Percentiles rank a stretch among this genome's conserved stretches.
Conservation (phyloP, 2,329 filamentous ascomycete genomes). For the Monosporascus sp. region DNA sequence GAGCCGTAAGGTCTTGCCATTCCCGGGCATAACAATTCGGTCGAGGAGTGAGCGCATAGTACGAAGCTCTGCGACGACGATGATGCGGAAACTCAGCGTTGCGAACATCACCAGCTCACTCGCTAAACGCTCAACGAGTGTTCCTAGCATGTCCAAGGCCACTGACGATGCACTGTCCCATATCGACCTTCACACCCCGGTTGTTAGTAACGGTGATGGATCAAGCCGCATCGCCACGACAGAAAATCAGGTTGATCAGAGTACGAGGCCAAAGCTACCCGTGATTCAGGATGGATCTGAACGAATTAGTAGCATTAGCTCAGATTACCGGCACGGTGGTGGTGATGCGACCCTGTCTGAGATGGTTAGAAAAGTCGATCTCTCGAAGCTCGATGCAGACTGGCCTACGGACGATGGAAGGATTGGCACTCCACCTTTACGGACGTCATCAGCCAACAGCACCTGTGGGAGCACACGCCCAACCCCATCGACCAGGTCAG, state of each 20-base stretch:
- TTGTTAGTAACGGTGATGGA: conserved; percentile 15
- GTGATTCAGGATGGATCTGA: conserved; percentile 26
- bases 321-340: conserved; percentile 8
- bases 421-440: conserved; percentile 9
- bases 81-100: conserved; percentile 84
- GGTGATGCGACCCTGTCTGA: conserved; percentile 7
- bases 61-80: conserved; percentile 71
- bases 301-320: conserved; percentile 14
- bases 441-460: conserved; percentile 15
- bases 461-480: conserved; percentile 10
- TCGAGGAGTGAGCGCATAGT: conserved; percentile 66
- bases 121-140: conserved; percentile 61
- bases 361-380: conserved; percentile 19
- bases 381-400: conserved; percentile 15
- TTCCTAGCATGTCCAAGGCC: conserved; percentile 30
- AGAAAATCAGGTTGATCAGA: conserved; percentile 11
- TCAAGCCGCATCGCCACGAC: conserved; percentile 5
- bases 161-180: conserved; percentile 24
- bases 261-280: conserved; percentile 18
- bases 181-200: conserved; percentile 16
- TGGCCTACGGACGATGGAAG: conserved; percentile 14
- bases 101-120: conserved; percentile 75
- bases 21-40: conserved; percentile 70
- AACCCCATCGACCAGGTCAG: conserved; percentile 16
- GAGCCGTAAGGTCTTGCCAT: conserved; percentile 75